These are phyloP conservation scores for Lactarius sanguifluus DNA, from an alignment of 768 basidiomycete species.

Conservation along the genomic window DNA sequence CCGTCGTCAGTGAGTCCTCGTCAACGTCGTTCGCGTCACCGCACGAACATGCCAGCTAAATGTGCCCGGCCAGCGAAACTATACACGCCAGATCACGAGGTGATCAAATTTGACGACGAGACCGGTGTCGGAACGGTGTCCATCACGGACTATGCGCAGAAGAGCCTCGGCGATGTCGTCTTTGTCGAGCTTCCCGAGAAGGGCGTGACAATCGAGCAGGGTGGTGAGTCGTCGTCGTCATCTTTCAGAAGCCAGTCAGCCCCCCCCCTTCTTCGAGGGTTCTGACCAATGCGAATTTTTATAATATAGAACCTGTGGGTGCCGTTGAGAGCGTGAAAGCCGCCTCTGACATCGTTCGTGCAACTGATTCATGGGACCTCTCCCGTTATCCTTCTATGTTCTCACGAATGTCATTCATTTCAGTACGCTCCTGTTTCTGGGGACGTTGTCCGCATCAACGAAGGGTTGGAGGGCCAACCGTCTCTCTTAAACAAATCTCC, in stretches of 20 bases:
- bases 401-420: constrained; percentile 25
- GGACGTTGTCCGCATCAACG: constrained; percentile 76
- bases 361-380: not conserved
- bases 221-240: constrained; percentile 56
- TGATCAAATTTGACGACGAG: constrained; percentile 71
- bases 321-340: constrained; percentile 97
- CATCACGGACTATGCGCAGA: constrained; percentile 92
- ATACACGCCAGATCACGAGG: constrained; percentile 89
- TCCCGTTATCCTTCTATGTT: not conserved
- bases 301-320: constrained; percentile 63
- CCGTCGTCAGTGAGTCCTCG: constrained; percentile 57
- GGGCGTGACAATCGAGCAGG: constrained; percentile 63
- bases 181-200: constrained; percentile 85
- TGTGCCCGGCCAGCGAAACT: constrained; percentile 53
- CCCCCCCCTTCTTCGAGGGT: not conserved
- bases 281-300: not conserved
- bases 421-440: constrained; percentile 95
- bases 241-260: not conserved
- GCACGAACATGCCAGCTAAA: no score
- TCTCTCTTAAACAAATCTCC: constrained; percentile 86
- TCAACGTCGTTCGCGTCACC: not conserved
- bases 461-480: constrained; percentile 61
- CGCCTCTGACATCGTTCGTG: constrained; percentile 85
- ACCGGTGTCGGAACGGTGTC: constrained; percentile 77
- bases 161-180: constrained; percentile 91